Evolutionary conservation across 306 rosid genomes (phyloP).

Genomic region (Castanea crenata): DNA sequence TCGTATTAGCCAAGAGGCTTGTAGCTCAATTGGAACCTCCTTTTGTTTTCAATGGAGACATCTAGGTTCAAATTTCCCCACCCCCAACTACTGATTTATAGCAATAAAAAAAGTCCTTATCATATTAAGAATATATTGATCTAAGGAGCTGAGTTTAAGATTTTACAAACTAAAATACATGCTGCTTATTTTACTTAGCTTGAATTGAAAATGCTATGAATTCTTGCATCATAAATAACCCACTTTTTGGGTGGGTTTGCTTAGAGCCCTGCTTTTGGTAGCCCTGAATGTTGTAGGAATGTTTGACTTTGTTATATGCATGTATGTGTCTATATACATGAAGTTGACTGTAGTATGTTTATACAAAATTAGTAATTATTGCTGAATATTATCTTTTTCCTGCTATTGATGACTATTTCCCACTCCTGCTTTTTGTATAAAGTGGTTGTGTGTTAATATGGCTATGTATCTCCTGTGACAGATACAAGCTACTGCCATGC

Average conservation of each 20-base stretch:
- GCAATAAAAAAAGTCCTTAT: too few relatives aligned
- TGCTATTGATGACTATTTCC: slow-evolving; percentile 5
- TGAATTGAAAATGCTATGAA: background rate
- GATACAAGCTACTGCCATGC: slow-evolving; percentile 49
- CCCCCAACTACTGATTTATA: too few relatives aligned
- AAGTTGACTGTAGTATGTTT: background rate
- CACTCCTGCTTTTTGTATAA: background rate
- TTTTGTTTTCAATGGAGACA: too few relatives aligned
- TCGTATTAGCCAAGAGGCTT: background rate
- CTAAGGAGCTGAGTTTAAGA: background rate
- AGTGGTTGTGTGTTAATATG: slow-evolving; percentile 1
- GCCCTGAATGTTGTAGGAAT: background rate
- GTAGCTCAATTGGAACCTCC: too few relatives aligned
- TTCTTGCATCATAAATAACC: background rate
- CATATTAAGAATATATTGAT: background rate
- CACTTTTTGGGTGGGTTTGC: background rate
- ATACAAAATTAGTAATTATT: background rate
- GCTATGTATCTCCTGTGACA: slow-evolving; percentile 25
- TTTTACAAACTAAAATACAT: background rate
- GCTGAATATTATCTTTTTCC: background rate
- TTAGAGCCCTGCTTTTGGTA: background rate
- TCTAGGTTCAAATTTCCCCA: too few relatives aligned
- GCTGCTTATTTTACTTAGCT: background rate
- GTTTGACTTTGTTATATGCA: background rate
- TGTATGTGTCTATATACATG: background rate